A percentile compares a stretch with the other conserved stretches of the same genome.
Conservation (phyloP, 2,329 filamentous ascomycete genomes). For the Scytalidium lignicola region DNA sequence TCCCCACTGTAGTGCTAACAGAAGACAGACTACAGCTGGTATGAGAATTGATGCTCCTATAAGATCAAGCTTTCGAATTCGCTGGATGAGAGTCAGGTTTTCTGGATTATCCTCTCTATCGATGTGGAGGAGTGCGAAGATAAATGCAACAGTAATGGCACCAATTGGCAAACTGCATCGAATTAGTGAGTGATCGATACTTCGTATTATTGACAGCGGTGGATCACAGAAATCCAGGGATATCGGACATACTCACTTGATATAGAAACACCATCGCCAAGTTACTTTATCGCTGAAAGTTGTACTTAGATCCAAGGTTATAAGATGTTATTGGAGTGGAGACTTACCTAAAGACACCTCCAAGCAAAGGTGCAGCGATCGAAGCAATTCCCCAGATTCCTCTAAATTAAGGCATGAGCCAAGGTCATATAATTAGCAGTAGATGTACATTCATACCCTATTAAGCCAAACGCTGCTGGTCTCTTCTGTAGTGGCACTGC, state of each 20-base stretch:
- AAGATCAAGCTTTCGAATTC: constrained; percentile 28
- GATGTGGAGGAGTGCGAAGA: constrained; percentile 38
- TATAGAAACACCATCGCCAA: constrained; percentile 26
- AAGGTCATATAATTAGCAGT: constrained; percentile 12
- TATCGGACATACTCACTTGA: constrained; percentile 10
- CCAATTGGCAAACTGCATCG: constrained; percentile 24
- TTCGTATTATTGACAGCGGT: no score
- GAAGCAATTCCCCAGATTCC: constrained; percentile 19
- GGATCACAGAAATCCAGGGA: background rate
- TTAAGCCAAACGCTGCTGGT: constrained; percentile 21
- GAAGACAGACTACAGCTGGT: constrained; percentile 29
- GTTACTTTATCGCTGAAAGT: no score
- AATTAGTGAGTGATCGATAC: no score
- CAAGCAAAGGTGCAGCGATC: constrained; percentile 25
- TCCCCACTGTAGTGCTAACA: constrained; percentile 36
- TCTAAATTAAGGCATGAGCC: no score
- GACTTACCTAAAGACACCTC: constrained; percentile 25
- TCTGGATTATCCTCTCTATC: constrained; percentile 27
- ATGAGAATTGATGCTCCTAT: constrained; percentile 31
- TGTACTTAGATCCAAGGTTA: no score
- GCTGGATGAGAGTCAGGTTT: constrained; percentile 14
- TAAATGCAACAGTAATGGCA: constrained; percentile 31
- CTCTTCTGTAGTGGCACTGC: constrained; percentile 22
- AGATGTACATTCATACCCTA: constrained; percentile 20
- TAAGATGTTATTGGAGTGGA: constrained; percentile 17